Conservation (phyloP, 305 asterid species). For the Solanum hybrid region DNA sequence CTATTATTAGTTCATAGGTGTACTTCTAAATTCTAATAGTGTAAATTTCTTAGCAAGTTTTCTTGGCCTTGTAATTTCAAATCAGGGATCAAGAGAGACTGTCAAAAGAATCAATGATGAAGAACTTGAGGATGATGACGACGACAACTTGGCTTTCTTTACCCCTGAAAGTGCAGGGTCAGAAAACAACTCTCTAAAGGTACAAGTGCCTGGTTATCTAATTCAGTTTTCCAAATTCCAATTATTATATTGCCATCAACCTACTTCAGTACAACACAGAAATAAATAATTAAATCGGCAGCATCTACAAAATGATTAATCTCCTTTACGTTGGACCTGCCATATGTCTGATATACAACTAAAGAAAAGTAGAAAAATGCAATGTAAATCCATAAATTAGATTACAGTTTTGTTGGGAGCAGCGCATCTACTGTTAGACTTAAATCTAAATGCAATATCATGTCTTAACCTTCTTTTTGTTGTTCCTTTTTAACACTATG, state of each 20-base stretch:
- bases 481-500: not conserved
- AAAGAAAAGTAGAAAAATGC: not conserved
- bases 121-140: not conserved
- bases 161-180: not conserved
- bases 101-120: constrained; percentile 9
- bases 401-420: not conserved
- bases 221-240: not conserved
- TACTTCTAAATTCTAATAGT: not conserved
- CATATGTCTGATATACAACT: not conserved
- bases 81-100: not conserved
- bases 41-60: not conserved
- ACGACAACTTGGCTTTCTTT: not conserved
- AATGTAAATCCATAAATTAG: not conserved
- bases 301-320: not conserved
- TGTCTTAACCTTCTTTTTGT: not conserved
- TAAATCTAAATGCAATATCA: not conserved
- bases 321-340: not conserved
- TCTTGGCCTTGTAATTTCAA: not conserved
- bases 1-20: not conserved
- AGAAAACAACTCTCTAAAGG: not conserved
- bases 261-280: not conserved
- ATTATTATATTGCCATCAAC: not conserved
- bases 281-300: not conserved
- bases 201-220: not conserved
- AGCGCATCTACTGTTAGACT: not conserved